Conservation (phyloP, 2,329 filamentous ascomycete species). For the Curvularia sp. region DNA sequence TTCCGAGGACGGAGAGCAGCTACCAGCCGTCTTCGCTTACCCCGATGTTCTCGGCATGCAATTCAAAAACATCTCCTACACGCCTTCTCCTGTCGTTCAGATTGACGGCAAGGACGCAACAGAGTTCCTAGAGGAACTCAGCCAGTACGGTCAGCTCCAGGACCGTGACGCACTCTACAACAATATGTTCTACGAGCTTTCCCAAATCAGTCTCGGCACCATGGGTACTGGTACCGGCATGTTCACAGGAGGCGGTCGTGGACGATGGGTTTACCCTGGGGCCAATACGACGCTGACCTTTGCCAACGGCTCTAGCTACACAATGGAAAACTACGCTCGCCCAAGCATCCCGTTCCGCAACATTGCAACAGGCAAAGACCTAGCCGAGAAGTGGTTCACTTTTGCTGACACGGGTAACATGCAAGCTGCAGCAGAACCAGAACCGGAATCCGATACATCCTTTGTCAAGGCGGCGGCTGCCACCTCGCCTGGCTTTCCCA, state of each 20-base stretch:
- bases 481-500: conserved; percentile 53
- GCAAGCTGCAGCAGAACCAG: background rate
- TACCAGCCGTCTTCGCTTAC: conserved; percentile 65
- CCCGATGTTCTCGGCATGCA: conserved; percentile 55
- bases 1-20: conserved; percentile 64
- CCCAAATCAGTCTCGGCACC: conserved; percentile 52
- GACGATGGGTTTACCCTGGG: conserved; percentile 54
- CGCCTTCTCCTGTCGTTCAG: conserved; percentile 59
- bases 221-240: conserved; percentile 52
- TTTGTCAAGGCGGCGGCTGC: conserved; percentile 16
- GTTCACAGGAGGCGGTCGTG: conserved; percentile 55
- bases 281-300: conserved; percentile 54
- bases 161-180: conserved; percentile 66
- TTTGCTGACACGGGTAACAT: conserved; percentile 25
- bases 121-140: conserved; percentile 57
- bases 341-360: conserved; percentile 49
- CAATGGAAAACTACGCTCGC: conserved; percentile 54
- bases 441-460: conserved; percentile 11
- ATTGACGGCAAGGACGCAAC: conserved; percentile 64
- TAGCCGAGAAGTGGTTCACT: conserved; percentile 51
- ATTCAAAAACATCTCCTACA: conserved; percentile 53
- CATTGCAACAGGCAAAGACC: conserved; percentile 51
- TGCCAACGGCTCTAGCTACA: conserved; percentile 52
- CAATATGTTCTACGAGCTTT: conserved; percentile 57
- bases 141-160: conserved; percentile 58